phyloP scores from a whole-genome alignment of 306 rosid species.

The Rosa lucieae region DNA sequence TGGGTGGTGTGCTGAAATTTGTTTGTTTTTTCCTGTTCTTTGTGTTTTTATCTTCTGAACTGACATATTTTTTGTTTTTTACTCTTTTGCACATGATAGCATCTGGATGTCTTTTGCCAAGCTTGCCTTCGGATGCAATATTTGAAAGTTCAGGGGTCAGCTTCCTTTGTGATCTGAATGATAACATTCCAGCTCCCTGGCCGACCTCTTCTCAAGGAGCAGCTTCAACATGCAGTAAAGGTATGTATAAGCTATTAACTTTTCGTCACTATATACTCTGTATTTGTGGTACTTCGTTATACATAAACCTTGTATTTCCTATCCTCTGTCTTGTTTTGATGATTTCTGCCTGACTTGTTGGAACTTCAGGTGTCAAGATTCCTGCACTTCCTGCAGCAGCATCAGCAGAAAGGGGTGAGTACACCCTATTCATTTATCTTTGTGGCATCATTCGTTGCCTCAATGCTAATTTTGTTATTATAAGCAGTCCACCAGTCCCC shows the following conservation, averaged over 20 bases:
- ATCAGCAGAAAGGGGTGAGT: slow-evolving; percentile 62
- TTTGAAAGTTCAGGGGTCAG: slow-evolving; percentile 82
- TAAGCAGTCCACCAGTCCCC: background rate
- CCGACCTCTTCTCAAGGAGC: slow-evolving; percentile 62
- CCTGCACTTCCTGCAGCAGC: slow-evolving; percentile 99
- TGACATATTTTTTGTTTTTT: slow-evolving; percentile 17
- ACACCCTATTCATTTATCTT: background rate
- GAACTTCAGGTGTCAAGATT: slow-evolving; percentile 72
- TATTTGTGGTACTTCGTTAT: background rate
- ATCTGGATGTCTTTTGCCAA: slow-evolving; percentile 88
- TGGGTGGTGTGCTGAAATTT: background rate
- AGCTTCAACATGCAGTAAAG: slow-evolving; percentile 75
- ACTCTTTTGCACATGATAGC: slow-evolving; percentile 42
- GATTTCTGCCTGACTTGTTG: slow-evolving; percentile 23
- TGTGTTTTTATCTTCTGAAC: background rate
- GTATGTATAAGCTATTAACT: slow-evolving; percentile 43
- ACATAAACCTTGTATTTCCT: background rate
- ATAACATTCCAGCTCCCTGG: slow-evolving; percentile 98
- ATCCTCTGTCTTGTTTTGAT: slow-evolving; percentile 4
- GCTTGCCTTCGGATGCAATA: slow-evolving; percentile 92
- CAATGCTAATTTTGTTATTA: background rate
- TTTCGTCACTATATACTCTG: background rate
- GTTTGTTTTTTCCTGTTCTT: background rate
- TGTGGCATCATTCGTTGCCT: background rate
- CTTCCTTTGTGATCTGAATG: slow-evolving; percentile 92